phyloP scores from a whole-genome alignment of 495 filamentous ascomycete genomes.

The Halenospora varia region DNA sequence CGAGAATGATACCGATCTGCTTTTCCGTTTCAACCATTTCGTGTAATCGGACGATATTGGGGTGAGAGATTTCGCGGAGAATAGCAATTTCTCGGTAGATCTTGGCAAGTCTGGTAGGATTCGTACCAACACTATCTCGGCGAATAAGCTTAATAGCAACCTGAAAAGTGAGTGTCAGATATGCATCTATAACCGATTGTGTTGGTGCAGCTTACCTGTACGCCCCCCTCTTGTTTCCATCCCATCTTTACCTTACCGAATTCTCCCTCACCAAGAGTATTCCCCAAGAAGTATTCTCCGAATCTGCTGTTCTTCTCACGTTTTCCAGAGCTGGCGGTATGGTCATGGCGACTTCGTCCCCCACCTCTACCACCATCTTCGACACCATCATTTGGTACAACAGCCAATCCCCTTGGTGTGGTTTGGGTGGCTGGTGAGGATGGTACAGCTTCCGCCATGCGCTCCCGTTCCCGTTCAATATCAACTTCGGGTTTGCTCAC shows the following conservation, averaged over 20 bases:
- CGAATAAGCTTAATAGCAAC: slow-evolving; percentile 99
- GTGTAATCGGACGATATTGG: slow-evolving; percentile 94
- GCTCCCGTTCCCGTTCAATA: slow-evolving; percentile 70
- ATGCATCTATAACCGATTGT: slow-evolving; percentile 3
- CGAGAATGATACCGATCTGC: slow-evolving; percentile 96
- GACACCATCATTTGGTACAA: slow-evolving; percentile 45
- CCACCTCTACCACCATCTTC: slow-evolving; percentile 59
- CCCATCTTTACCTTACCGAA: slow-evolving; percentile 99
- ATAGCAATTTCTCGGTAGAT: slow-evolving; percentile 97
- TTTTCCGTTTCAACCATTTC: slow-evolving; percentile 98
- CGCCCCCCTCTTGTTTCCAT: slow-evolving; percentile 95
- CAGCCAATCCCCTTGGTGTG: slow-evolving; percentile 44
- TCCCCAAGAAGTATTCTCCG: slow-evolving; percentile 90
- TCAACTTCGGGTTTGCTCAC: slow-evolving; percentile 78
- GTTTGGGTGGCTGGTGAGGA: slow-evolving; percentile 43
- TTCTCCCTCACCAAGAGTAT: slow-evolving; percentile 96
- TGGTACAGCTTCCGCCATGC: slow-evolving; percentile 59
- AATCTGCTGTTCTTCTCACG: slow-evolving; percentile 78
- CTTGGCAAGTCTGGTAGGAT: slow-evolving; percentile 85
- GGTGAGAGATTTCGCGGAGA: slow-evolving; percentile 78
- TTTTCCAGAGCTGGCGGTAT: slow-evolving; percentile 44
- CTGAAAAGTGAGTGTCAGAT: slow-evolving; percentile 19
- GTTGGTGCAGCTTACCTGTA: slow-evolving; percentile 48
- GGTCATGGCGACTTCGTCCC: slow-evolving; percentile 74
- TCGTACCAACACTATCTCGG: slow-evolving; percentile 78